Percentiles rank a stretch among this genome's conserved stretches.
These are phyloP conservation scores for Chaetomiaceae sp. DNA, from an alignment of 2,329 filamentous ascomycete genomes.

Conservation along the genomic window DNA sequence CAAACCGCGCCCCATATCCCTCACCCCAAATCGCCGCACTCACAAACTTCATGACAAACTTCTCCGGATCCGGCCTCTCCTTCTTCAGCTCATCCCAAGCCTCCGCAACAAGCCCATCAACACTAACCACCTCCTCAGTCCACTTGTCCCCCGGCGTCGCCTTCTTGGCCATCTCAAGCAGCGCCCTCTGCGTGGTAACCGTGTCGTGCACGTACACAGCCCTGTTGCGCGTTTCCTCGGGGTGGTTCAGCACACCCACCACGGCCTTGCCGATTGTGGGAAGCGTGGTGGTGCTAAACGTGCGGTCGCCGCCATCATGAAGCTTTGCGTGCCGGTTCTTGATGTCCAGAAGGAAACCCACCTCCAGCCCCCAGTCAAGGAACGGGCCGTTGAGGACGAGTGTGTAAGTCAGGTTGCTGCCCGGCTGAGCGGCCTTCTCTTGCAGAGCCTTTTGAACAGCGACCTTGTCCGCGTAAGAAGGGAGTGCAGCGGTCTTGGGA, in stretches of 20 bases:
- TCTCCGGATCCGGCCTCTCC: constrained; percentile 25
- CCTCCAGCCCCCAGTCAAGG: constrained; percentile 55
- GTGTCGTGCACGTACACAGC: constrained; percentile 44
- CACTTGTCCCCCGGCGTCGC: constrained; percentile 36
- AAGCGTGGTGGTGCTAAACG: constrained; percentile 48
- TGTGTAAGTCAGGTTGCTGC: constrained; percentile 51
- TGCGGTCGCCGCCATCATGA: constrained; percentile 51
- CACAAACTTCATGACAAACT: constrained; percentile 31
- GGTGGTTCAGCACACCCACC: constrained; percentile 43
- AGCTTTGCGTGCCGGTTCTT: constrained; percentile 46
- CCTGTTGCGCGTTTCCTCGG: constrained; percentile 50
- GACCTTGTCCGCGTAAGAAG: constrained; percentile 23
- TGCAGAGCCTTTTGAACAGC: constrained; percentile 45
- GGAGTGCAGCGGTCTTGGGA: constrained; percentile 22
- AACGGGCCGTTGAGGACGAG: constrained; percentile 52
- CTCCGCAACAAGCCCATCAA: constrained; percentile 29
- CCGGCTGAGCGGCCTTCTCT: constrained; percentile 40
- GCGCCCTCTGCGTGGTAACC: constrained; percentile 51
- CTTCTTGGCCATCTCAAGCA: constrained; percentile 50
- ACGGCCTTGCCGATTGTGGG: constrained; percentile 47
- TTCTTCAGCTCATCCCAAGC: constrained; percentile 32
- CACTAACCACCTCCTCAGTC: constrained; percentile 25
- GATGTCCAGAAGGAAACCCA: constrained; percentile 48
- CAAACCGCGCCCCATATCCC: constrained; percentile 30
- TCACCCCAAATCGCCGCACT: constrained; percentile 31